A percentile compares a stretch with the other conserved stretches of the same genome.
These are phyloP conservation scores for Fraxinus americana DNA, from an alignment of 257 asterid genomes.

Conservation along the genomic window DNA sequence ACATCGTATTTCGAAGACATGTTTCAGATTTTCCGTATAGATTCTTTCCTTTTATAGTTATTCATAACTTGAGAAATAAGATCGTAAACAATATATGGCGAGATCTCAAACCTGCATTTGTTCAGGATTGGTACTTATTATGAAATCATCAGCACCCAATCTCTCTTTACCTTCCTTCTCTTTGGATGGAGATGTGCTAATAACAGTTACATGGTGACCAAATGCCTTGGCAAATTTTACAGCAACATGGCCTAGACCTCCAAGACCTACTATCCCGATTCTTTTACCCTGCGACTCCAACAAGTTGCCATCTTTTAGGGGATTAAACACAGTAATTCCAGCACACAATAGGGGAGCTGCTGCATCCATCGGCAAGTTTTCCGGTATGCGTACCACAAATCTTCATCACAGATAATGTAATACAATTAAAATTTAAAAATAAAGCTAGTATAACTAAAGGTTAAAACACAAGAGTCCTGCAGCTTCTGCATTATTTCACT, in stretches of 20 bases:
- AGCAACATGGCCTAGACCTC: slow-evolving; percentile 83
- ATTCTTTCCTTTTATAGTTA: too few species aligned
- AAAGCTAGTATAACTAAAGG: neutral
- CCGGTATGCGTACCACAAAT: slow-evolving; percentile 72
- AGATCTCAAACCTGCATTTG: slow-evolving; percentile 65
- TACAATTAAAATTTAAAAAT: neutral
- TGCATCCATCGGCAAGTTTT: slow-evolving; percentile 73
- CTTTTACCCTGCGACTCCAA: slow-evolving; percentile 44
- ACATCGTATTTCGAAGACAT: too few species aligned
- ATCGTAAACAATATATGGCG: neutral
- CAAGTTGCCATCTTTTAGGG: slow-evolving; percentile 66
- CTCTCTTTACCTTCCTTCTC: slow-evolving; percentile 66
- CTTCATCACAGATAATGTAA: slow-evolving; percentile 31
- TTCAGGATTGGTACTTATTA: slow-evolving; percentile 50
- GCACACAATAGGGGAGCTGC: slow-evolving; percentile 91
- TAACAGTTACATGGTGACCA: slow-evolving; percentile 74
- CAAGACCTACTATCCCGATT: slow-evolving; percentile 71
- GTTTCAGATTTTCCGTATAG: too few species aligned
- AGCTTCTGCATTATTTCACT: neutral
- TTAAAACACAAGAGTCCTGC: neutral
- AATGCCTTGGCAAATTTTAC: slow-evolving; percentile 82
- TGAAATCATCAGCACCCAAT: slow-evolving; percentile 80
- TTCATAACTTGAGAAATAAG: too few species aligned
- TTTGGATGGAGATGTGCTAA: slow-evolving; percentile 88
- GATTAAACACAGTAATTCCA: slow-evolving; percentile 68